These are phyloP conservation scores for Moricandia arvensis DNA, from an alignment of 345 rosid genomes.

Conservation along the genomic window DNA sequence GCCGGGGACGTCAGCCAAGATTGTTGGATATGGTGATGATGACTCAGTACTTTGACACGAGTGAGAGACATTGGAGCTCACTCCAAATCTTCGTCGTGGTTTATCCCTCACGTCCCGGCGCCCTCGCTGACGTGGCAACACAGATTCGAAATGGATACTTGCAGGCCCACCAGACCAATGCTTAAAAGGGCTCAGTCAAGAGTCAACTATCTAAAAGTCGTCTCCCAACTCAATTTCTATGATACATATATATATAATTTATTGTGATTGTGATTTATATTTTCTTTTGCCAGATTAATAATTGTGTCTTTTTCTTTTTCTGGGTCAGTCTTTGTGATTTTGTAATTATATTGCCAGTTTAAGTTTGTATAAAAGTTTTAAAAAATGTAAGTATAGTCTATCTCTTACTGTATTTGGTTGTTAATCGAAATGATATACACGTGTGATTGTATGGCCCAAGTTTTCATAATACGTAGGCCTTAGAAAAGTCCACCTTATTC, in stretches of 20 bases:
- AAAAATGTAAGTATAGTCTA: not conserved
- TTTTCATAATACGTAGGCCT: not conserved
- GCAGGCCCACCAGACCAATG: constrained; percentile 28
- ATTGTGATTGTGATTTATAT: not conserved
- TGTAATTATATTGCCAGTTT: not conserved
- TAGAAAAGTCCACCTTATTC: not conserved
- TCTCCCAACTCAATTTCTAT: not conserved
- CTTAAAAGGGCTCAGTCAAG: not conserved
- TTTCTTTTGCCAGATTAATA: not conserved
- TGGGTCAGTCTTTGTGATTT: not conserved
- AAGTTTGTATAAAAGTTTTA: not conserved
- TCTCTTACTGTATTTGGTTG: not conserved
- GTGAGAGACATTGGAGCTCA: constrained; percentile 43
- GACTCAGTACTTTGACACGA: constrained; percentile 45
- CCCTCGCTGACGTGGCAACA: constrained; percentile 38
- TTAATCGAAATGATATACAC: not conserved
- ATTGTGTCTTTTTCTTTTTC: not conserved
- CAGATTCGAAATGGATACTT: constrained; percentile 43
- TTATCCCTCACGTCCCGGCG: constrained; percentile 46
- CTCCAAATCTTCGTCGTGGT: constrained; percentile 37
- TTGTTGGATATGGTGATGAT: constrained; percentile 43
- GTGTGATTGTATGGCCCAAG: not conserved
- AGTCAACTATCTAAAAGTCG: constrained; percentile 12
- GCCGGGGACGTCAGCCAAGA: constrained; percentile 50
- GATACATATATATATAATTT: not conserved